These are phyloP conservation scores for Debaryomycetaceae sp. DNA, from an alignment of 1,139 yeast species.

Conservation along the genomic window DNA sequence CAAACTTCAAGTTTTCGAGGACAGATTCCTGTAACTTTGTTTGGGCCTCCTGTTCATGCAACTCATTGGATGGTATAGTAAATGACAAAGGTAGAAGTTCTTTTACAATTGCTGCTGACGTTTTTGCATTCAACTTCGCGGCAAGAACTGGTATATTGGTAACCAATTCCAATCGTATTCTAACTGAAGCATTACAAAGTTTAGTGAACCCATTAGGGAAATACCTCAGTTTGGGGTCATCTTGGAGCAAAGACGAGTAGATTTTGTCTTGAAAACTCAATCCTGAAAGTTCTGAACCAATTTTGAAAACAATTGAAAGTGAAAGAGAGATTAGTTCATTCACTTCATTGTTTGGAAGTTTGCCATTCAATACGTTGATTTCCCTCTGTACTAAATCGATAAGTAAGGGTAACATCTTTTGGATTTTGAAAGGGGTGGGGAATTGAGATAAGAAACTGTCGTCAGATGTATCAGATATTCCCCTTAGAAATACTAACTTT, in stretches of 20 bases:
- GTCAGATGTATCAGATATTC: conserved; percentile 33
- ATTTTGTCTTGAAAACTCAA: conserved; percentile 75
- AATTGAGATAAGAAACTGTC: conserved; percentile 56
- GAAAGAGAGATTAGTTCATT: conserved; percentile 49
- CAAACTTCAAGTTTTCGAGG: conserved; percentile 41
- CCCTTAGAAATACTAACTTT: conserved; percentile 64
- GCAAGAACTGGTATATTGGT: conserved; percentile 53
- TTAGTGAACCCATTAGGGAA: conserved; percentile 42
- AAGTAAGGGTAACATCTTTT: conserved; percentile 73
- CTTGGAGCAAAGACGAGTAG: conserved; percentile 31
- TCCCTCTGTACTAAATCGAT: conserved; percentile 42
- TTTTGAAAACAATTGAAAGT: conserved; percentile 56
- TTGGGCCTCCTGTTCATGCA: conserved; percentile 28
- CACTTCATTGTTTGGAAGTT: conserved; percentile 16
- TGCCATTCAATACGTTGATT: conserved; percentile 20
- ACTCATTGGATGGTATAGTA: conserved; percentile 23
- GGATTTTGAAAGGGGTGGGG: conserved; percentile 65
- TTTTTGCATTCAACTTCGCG: conserved; percentile 50
- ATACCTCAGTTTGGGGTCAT: conserved; percentile 30
- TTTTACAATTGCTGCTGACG: conserved; percentile 33
- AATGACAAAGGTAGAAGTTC: conserved; percentile 26
- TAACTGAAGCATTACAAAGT: conserved; percentile 32
- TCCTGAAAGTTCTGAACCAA: conserved; percentile 68
- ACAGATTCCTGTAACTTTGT: conserved; percentile 55
- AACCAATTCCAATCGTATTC: conserved; percentile 43